phyloP scores from a whole-genome alignment of 2,329 filamentous ascomycete genomes.

The Alternaria viburni region DNA sequence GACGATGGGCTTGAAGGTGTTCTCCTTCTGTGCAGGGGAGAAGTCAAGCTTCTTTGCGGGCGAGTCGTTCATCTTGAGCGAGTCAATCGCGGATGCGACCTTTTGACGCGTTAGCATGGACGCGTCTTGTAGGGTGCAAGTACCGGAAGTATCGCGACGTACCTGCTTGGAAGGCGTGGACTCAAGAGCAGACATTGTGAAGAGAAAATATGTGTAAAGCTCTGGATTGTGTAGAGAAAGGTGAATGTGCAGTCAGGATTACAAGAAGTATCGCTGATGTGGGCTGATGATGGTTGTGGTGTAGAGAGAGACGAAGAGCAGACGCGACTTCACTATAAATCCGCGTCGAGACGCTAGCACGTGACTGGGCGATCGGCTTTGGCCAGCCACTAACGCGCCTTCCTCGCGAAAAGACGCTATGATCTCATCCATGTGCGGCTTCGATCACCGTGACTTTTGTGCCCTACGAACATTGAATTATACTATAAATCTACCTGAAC shows the following conservation, averaged over 20 bases:
- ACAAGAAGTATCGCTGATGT: conserved; percentile 21
- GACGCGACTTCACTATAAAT: conserved; percentile 33
- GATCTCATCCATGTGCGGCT: conserved; percentile 29
- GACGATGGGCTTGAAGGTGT: conserved; percentile 66
- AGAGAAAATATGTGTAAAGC: conserved; percentile 16
- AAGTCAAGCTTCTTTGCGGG: conserved; percentile 91
- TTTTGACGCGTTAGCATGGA: conserved; percentile 56
- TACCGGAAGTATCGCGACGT: conserved; percentile 43
- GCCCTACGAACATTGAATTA: not conserved
- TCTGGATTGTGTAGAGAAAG: conserved; percentile 16
- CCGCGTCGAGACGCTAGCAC: conserved; percentile 23
- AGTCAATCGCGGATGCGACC: conserved; percentile 86
- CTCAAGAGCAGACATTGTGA: conserved; percentile 73
- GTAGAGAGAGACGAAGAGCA: conserved; percentile 20
- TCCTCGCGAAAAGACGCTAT: conserved; percentile 32
- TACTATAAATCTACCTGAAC: not conserved
- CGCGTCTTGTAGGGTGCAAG: conserved; percentile 32
- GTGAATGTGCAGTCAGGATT: conserved; percentile 23
- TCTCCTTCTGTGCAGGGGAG: conserved; percentile 77
- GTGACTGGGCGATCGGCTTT: conserved; percentile 24
- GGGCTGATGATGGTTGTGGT: conserved; percentile 33
- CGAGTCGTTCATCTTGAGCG: conserved; percentile 86
- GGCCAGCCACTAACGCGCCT: conserved; percentile 22
- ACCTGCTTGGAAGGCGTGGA: conserved; percentile 78
- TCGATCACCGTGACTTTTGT: conserved; percentile 8